These are phyloP conservation scores for Leccinum subtestaceum DNA, from an alignment of 768 basidiomycete species.

Conservation along the genomic window DNA sequence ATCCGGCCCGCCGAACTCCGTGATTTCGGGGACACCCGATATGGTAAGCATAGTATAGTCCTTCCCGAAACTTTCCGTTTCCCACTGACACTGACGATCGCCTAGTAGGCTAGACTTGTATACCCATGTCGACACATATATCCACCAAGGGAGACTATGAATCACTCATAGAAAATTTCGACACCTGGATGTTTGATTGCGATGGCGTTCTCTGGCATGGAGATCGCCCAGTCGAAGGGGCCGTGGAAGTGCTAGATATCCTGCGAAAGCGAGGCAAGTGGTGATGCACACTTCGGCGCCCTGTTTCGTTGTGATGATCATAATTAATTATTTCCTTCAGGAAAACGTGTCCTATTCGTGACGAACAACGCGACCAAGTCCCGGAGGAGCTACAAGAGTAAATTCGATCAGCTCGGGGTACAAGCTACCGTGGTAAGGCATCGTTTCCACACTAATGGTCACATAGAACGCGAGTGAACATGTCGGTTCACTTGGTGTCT, in stretches of 20 bases:
- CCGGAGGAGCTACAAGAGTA: constrained; percentile 78
- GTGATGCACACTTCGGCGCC: neutral
- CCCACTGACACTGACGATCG: neutral
- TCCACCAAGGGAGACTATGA: constrained; percentile 45
- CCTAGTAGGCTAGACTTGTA: constrained; percentile 8
- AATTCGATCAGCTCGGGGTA: constrained; percentile 88
- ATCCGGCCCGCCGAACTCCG: neutral
- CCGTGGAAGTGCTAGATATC: constrained; percentile 66
- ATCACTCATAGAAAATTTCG: constrained; percentile 60
- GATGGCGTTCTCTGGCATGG: constrained; percentile 95
- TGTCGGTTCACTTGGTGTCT: neutral
- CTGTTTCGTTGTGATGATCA: neutral
- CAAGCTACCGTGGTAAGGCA: constrained; percentile 76
- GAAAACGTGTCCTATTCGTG: constrained; percentile 87
- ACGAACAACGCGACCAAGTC: constrained; percentile 98
- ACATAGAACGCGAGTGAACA: neutral
- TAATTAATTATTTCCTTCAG: constrained; percentile 28
- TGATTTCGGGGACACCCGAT: constrained; percentile 16
- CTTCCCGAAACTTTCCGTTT: neutral
- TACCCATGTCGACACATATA: constrained; percentile 25
- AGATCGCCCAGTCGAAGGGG: constrained; percentile 74
- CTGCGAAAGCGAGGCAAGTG: constrained; percentile 70
- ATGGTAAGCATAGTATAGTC: constrained; percentile 20
- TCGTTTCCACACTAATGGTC: neutral
- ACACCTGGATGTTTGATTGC: constrained; percentile 96